Conservation (phyloP, 2,329 filamentous ascomycete genomes). For the Fusarium scirpi region DNA sequence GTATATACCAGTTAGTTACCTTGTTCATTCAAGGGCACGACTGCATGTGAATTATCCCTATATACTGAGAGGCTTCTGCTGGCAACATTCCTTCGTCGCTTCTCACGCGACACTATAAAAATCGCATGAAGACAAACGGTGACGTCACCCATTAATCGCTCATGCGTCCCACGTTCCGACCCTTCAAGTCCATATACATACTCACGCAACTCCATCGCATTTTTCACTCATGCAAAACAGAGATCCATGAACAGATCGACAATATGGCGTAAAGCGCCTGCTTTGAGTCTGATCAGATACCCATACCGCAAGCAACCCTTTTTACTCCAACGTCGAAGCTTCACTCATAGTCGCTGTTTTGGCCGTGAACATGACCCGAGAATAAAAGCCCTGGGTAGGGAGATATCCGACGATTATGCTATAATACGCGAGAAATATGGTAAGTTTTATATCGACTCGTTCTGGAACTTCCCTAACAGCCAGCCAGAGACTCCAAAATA, state of each 20-base stretch:
- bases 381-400: slow-evolving; percentile 55
- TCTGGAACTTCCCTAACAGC: neutral
- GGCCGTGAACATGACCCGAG: slow-evolving; percentile 53
- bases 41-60: neutral
- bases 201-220: neutral
- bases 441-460: slow-evolving; percentile 35
- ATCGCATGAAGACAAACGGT: slow-evolving; percentile 15
- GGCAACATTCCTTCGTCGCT: neutral
- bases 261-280: slow-evolving; percentile 30
- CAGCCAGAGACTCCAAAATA: slow-evolving; percentile 65
- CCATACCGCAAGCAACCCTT: slow-evolving; percentile 13
- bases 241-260: slow-evolving; percentile 40
- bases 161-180: slow-evolving; percentile 1
- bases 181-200: slow-evolving; percentile 1
- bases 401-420: slow-evolving; percentile 62
- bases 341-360: slow-evolving; percentile 24
- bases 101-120: neutral
- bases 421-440: slow-evolving; percentile 59
- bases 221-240: slow-evolving; percentile 15
- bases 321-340: slow-evolving; percentile 13
- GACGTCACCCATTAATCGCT: slow-evolving; percentile 38
- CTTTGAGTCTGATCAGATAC: neutral
- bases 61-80: no score
- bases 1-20: neutral
- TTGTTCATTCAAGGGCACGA: neutral